Evolutionary conservation across 2,329 filamentous ascomycete species (phyloP), one percentile per base, ranked within the genome.

Genomic region (Cordyceps militaris): DNA sequence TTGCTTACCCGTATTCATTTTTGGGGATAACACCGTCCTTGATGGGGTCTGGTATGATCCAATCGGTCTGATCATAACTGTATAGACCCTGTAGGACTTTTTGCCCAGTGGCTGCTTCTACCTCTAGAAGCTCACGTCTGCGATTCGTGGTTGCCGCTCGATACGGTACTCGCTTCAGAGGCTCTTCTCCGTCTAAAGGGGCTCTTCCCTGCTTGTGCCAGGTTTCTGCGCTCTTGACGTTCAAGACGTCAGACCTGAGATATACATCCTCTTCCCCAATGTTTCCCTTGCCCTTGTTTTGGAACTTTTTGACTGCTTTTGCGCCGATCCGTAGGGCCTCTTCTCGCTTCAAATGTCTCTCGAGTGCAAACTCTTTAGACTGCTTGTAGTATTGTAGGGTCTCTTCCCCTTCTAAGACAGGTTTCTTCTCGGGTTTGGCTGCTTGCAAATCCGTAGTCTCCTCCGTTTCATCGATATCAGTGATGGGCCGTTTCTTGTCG

Each of bases 191-290:
- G 0, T 78, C 67, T 26, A 82, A 80, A 3, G 94, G 85, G 26
- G 85, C 87, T 11, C 93, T 83, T 0, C 94, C 94, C 76, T 97
- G 93, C 69, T 97, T 97, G 69, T 97, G 94, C 94, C 94, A 99
- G 1, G 90, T 96, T 69, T 99, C 94, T 1, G 89, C 88, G 28
- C 90, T 95, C 71, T 96, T 92, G 69, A 95, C 96, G 40, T 82
- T 79, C 2, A 92, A 84, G 0, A 97, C 84, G 63, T 97, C 92
- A 55, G 82, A 81, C 34, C 93, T 85, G 1, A 80, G 80, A 67
- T 85, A 97, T 0, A 97, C 91, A 1, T 89, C 85, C 68, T 96
- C 91, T 59, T 89, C 83, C 3, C 81, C 74, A 48, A 86, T 87
- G 46, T 84, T 83, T 14, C 86, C 88, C 71, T 93, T 96, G 10